Evolutionary conservation across 805 yeast genomes (phyloP), one percentile per base, ranked within the genome.

Genomic region (Nakazawaea wickerhamii): DNA sequence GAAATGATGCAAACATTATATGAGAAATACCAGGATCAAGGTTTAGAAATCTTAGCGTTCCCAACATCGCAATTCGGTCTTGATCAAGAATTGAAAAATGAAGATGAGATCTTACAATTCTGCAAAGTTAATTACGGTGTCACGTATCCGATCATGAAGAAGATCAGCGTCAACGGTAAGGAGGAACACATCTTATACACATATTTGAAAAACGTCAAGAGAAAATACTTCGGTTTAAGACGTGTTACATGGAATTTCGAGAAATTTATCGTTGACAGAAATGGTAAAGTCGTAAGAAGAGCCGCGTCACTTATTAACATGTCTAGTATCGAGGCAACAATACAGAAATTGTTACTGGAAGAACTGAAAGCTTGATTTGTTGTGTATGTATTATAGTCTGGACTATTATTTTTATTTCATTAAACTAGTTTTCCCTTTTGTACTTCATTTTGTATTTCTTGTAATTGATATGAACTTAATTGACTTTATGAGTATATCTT

Each of bases 1-100:
- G 58, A 62, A 32, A 84, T 75, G 31, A 63, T 84, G 30, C 84
- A 84, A 59, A 58, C 55, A 20, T 61, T 84, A 9, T 75, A 81
- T 62, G 60, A 73, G 38, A 73, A 72, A 55, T 81, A 77, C 59
- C 61, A 69, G 37, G 70, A 67, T 30, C 53, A 68, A 46, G 88
- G 82, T 1, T 65, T 85, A 18, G 74, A 63, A 38, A 68, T 84
- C 21, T 46, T 84, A n/a, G 93, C 83, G 1, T 84, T 84, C 67
- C 95, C 95, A 10, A 82, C 91, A 60, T 80, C 81, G 62, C 91
- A 83, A 58, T 84, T 84, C 57, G 84, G 79, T n/a, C 59, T 4
- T 5, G 36, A 71, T 51, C 79, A 87, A 65, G 80, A 86, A 61
- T 77, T 86, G 51, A 73, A 73, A 2, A 54, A 70, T 3, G 75